These are phyloP conservation scores for Rhizomucor pusillus DNA, from an alignment of 371 early-diverging fungal species.

Conservation along the genomic window DNA sequence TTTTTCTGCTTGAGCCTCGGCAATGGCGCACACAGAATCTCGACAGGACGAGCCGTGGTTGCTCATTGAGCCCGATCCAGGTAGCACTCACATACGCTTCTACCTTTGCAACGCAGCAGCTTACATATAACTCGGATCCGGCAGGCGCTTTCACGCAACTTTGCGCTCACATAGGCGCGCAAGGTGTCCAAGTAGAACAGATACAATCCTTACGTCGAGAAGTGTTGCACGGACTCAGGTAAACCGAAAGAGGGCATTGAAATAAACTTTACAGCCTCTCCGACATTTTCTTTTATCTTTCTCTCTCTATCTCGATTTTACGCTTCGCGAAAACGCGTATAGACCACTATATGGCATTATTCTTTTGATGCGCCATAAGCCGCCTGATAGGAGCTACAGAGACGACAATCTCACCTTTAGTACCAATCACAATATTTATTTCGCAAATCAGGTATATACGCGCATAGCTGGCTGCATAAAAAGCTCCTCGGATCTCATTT, in stretches of 20 bases:
- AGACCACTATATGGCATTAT: slow-evolving; percentile 36
- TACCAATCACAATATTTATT: slow-evolving; percentile 19
- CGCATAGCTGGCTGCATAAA: background rate
- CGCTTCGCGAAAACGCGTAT: background rate
- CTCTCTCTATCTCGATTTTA: no score
- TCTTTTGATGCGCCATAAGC: slow-evolving; percentile 19
- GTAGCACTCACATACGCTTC: background rate
- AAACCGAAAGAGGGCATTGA: no score
- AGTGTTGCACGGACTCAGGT: no score
- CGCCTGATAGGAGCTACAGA: slow-evolving; percentile 6
- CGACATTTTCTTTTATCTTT: slow-evolving; percentile 9
- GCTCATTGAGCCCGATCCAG: slow-evolving; percentile 14
- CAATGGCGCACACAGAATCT: slow-evolving; percentile 11
- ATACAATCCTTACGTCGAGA: slow-evolving; percentile 20
- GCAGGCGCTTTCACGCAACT: slow-evolving; percentile 22
- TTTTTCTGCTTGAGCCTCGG: background rate
- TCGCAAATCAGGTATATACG: slow-evolving; percentile 34
- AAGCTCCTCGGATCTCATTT: background rate
- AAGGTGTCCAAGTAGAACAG: slow-evolving; percentile 30
- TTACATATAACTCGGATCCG: slow-evolving; percentile 4
- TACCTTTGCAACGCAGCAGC: background rate
- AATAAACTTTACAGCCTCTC: slow-evolving; percentile 2
- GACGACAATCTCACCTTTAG: slow-evolving; percentile 9
- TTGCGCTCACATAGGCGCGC: slow-evolving; percentile 18
- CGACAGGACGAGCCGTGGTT: slow-evolving; percentile 10